Evolutionary conservation across 2,329 filamentous ascomycete genomes (phyloP), one percentile per base, ranked within the genome.

Genomic region (Xylariaceae sp.): DNA sequence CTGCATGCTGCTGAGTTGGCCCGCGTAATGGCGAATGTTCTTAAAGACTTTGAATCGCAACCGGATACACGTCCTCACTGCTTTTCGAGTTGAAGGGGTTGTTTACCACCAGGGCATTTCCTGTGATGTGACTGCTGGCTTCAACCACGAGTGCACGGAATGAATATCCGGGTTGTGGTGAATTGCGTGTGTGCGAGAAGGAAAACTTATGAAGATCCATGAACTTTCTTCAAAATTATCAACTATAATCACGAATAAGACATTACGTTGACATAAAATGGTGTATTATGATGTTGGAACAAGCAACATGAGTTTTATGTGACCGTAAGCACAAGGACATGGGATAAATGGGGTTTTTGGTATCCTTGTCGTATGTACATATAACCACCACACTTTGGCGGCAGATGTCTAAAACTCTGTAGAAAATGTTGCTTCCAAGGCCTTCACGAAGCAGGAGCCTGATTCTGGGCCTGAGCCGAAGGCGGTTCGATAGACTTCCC

Each of bases 401-500:
- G n/a, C 51, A 41, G 34, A 37, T 42, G 50, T 52, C 44, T 56
- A 34, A 40, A 36, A 15, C 13, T 53, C 34, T 43, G 47, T 46
- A 55, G 43, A 51, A 54, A 54, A 48, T 39, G 22, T 49, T 42
- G 30, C 19, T 29, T 32, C 42, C 29, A 54, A 42, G 37, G n/a
- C 22, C 21, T 47, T 61, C 36, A 64, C 47, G 64, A 61, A 21
- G 64, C 49, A 8, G 64, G 58, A 47, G 61, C 55, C 49, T 60
- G 51, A 2, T 62, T 52, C 53, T 66, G 61, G n/a, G 61, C 56
- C 49, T 64, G 62, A 50, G 61, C 61, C 43, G 65, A 68, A 42
- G 67, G 66, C 10, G 67, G 58, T 18, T 64, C 63, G 39, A 69
- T 57, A 19, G 66, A 63, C 58, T 69, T 69, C 15, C 63, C 63